These are phyloP conservation scores for Metrosideros polymorpha DNA, from an alignment of 441 rosid genomes.

Conservation along the genomic window DNA sequence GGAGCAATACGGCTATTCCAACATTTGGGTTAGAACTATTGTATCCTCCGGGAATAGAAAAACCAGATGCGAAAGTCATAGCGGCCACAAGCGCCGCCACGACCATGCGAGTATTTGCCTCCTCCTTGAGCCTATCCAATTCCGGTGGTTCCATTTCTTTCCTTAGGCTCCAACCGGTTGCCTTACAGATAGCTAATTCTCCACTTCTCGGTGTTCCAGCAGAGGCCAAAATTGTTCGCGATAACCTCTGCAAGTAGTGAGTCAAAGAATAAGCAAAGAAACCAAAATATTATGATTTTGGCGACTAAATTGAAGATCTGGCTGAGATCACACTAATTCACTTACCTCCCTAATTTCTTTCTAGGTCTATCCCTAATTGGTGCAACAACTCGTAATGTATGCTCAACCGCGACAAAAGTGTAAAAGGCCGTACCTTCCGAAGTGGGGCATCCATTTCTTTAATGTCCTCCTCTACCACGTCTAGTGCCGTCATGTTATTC, in stretches of 20 bases:
- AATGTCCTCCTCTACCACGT: background rate
- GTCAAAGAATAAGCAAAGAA: background rate
- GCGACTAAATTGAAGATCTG: background rate
- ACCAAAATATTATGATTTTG: background rate
- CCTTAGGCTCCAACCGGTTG: fast-evolving
- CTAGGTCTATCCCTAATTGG: background rate
- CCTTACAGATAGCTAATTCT: background rate
- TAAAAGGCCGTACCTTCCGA: background rate
- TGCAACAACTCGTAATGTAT: background rate
- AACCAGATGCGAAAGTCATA: background rate
- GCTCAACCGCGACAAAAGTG: background rate
- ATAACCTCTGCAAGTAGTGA: background rate
- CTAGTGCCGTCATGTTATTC: background rate
- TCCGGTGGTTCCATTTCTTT: background rate
- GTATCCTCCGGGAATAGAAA: background rate
- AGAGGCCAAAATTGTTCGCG: background rate
- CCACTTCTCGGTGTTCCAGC: background rate
- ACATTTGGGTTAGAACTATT: background rate
- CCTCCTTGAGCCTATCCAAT: background rate
- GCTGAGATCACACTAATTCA: background rate
- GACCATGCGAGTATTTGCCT: background rate
- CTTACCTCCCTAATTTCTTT: background rate
- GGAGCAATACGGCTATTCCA: background rate
- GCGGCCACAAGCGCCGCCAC: fast-evolving
- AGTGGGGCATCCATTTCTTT: background rate